Evolutionary conservation across 139 green algal genomes (phyloP).

Genomic region (Edaphochlamys debaryana): DNA sequence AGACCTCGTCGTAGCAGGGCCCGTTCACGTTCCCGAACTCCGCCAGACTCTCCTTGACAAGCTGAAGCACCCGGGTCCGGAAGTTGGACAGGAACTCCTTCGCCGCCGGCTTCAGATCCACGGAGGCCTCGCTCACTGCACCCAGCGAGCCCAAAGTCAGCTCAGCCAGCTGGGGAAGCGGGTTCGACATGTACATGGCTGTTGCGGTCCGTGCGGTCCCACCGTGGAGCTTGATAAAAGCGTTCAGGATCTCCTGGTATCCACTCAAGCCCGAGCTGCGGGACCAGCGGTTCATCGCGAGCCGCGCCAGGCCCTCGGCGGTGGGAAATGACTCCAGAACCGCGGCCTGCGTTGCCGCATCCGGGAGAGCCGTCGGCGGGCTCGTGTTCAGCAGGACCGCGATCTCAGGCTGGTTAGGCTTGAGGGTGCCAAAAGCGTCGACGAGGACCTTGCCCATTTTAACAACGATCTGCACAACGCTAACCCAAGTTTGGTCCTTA

Average conservation of each 20-base stretch:
- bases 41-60: slow-evolving; percentile 4
- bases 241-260: slow-evolving; percentile 33
- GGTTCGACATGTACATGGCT: too few species aligned
- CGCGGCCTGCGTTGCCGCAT: not conserved
- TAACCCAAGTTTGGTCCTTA: not conserved
- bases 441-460: slow-evolving; percentile 3
- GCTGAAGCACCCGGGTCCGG: not conserved
- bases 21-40: slow-evolving; percentile 12
- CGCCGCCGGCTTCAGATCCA: slow-evolving; percentile 22
- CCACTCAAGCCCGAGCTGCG: not conserved
- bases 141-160: too few species aligned
- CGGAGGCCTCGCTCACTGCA: slow-evolving; percentile 28
- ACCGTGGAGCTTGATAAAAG: slow-evolving; percentile 28
- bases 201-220: too few species aligned
- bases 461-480: not conserved
- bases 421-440: slow-evolving; percentile 18
- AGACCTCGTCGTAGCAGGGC: slow-evolving; percentile 25
- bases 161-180: too few species aligned
- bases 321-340: slow-evolving; percentile 6
- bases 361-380: not conserved
- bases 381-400: slow-evolving; percentile 13
- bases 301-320: slow-evolving; percentile 5
- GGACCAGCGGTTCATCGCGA: slow-evolving; percentile 19
- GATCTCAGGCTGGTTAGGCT: slow-evolving; percentile 28
- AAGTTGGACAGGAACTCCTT: slow-evolving; percentile 15